Conservation (phyloP, 179 eudicot genomes). For the Carnegiea gigantea region DNA sequence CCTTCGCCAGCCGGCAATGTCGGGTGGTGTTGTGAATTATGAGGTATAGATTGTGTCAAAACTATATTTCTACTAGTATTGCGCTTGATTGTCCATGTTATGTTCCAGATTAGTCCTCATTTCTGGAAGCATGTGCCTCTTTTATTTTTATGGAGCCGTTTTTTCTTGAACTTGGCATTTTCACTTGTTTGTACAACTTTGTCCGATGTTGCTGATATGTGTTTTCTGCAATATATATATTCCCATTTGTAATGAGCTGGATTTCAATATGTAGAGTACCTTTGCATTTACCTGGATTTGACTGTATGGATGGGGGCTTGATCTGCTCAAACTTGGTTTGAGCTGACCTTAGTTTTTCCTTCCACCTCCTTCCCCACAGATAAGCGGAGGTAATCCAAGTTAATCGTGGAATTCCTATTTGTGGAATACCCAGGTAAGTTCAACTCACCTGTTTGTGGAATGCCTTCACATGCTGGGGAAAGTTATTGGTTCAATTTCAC, state of each 20-base stretch:
- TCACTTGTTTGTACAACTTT: neutral
- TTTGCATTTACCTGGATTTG: neutral
- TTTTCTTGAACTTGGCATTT: neutral
- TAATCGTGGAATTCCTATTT: conserved; percentile 8
- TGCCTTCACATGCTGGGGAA: neutral
- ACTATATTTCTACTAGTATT: neutral
- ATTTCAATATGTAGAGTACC: neutral
- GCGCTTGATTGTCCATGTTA: neutral
- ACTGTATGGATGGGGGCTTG: neutral
- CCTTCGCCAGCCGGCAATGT: conserved; percentile 66
- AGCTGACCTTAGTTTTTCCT: conserved; percentile 12
- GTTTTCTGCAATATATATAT: neutral
- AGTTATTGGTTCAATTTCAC: neutral
- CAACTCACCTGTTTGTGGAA: conserved; percentile 1
- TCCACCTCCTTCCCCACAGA: conserved; percentile 11
- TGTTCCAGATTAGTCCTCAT: neutral
- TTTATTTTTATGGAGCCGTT: neutral
- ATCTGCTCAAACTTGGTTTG: conserved; percentile 16
- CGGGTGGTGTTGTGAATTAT: conserved; percentile 66
- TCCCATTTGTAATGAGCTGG: neutral
- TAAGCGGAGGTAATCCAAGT: neutral
- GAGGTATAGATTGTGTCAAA: conserved; percentile 47
- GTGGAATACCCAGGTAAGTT: conserved; percentile 1
- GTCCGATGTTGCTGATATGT: neutral
- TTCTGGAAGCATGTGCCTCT: neutral